A percentile compares a stretch with the other conserved stretches of the same genome.
These are phyloP conservation scores for Macrocystidia cucumis DNA, from an alignment of 1,284 basidiomycete species.

Conservation along the genomic window DNA sequence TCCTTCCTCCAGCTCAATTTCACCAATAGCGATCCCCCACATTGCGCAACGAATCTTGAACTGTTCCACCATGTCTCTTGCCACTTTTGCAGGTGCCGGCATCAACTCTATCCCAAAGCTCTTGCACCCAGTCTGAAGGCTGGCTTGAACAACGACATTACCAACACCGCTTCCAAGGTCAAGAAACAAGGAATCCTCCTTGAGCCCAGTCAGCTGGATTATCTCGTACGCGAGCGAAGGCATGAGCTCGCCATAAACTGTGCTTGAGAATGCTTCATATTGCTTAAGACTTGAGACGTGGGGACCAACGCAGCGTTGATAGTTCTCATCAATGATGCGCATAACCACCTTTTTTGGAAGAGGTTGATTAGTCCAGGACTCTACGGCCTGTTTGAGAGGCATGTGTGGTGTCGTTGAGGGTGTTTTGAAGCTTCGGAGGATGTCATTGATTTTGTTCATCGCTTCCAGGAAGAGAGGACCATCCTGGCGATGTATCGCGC, in stretches of 20 bases:
- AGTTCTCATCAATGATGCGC: slow-evolving; percentile 72
- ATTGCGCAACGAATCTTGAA: slow-evolving; percentile 58
- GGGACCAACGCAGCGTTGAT: slow-evolving; percentile 72
- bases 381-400: slow-evolving; percentile 35
- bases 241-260: slow-evolving; percentile 73
- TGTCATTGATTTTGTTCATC: slow-evolving; percentile 47
- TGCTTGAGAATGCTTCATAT: slow-evolving; percentile 70
- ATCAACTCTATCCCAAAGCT: slow-evolving; percentile 68
- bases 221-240: slow-evolving; percentile 63
- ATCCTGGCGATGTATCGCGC: slow-evolving; percentile 54
- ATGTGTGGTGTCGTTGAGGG: slow-evolving; percentile 40
- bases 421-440: slow-evolving; percentile 57
- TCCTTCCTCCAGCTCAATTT: slow-evolving; percentile 65
- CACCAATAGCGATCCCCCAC: slow-evolving; percentile 67
- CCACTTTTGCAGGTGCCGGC: slow-evolving; percentile 57
- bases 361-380: slow-evolving; percentile 38
- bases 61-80: slow-evolving; percentile 52
- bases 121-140: slow-evolving; percentile 65
- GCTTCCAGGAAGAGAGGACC: slow-evolving; percentile 63
- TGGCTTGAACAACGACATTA: slow-evolving; percentile 70
- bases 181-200: slow-evolving; percentile 54
- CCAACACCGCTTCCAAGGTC: slow-evolving; percentile 78
- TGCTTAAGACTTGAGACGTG: slow-evolving; percentile 53
- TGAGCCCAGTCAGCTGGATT: slow-evolving; percentile 46
- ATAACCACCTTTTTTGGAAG: slow-evolving; percentile 54